These are phyloP conservation scores for Betula pendula DNA, from an alignment of 306 rosid species.

Conservation along the genomic window DNA sequence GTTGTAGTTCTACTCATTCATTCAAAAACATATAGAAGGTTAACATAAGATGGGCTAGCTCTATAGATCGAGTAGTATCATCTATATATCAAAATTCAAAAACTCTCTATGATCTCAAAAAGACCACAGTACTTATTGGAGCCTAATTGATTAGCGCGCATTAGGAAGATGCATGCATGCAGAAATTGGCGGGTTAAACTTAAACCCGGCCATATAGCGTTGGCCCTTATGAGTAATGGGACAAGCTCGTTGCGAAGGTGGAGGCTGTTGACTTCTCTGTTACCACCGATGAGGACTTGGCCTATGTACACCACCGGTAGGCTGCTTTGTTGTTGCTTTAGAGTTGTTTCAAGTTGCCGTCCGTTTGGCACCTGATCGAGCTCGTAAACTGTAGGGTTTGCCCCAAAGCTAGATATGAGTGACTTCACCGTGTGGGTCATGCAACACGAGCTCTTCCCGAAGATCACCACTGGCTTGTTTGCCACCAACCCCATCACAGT, in stretches of 20 bases:
- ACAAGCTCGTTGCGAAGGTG: slow-evolving; percentile 61
- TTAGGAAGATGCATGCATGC: not conserved
- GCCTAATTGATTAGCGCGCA: not conserved
- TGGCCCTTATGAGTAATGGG: slow-evolving; percentile 59
- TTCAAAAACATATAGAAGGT: too few relatives aligned
- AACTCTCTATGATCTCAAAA: too few relatives aligned
- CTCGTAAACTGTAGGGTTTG: slow-evolving; percentile 68
- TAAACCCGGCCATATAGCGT: slow-evolving; percentile 76
- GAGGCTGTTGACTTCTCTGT: slow-evolving; percentile 57
- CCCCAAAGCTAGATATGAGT: slow-evolving; percentile 61
- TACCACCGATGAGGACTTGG: slow-evolving; percentile 58
- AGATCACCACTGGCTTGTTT: slow-evolving; percentile 73
- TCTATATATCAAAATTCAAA: too few relatives aligned
- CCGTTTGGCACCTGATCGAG: slow-evolving; percentile 65
- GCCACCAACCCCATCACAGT: slow-evolving; percentile 51
- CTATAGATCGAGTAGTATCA: too few relatives aligned
- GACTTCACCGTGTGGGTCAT: slow-evolving; percentile 68
- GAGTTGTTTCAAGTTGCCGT: too few relatives aligned
- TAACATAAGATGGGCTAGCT: too few relatives aligned
- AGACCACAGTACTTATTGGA: slow-evolving; percentile 26
- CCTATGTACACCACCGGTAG: slow-evolving; percentile 70
- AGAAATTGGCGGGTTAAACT: too few relatives aligned
- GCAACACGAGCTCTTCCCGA: slow-evolving; percentile 70
- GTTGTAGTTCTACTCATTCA: too few relatives aligned
- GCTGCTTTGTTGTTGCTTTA: slow-evolving; percentile 56